A percentile compares a stretch with the other conserved stretches of the same genome.
These are phyloP conservation scores for Porphyrellus cyaneotinctus DNA, from an alignment of 768 basidiomycete genomes.

Conservation along the genomic window DNA sequence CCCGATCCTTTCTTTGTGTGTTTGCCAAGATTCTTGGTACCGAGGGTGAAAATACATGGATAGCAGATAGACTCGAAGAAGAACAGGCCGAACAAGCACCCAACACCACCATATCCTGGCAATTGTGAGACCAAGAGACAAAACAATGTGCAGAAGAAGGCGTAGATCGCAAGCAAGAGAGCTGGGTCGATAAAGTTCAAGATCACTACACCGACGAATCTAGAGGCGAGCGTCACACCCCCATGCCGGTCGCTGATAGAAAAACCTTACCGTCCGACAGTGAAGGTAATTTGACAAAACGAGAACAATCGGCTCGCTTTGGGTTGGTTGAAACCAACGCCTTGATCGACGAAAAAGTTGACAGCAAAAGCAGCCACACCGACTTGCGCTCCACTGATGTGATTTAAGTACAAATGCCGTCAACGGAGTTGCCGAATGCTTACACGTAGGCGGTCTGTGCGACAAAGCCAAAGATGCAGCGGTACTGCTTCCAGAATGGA, in stretches of 20 bases:
- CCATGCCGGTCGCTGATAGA: background rate
- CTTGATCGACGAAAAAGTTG: slow-evolving; percentile 66
- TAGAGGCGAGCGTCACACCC: slow-evolving; percentile 25
- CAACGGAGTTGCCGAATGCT: slow-evolving; percentile 17
- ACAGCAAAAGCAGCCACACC: slow-evolving; percentile 64
- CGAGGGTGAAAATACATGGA: slow-evolving; percentile 64
- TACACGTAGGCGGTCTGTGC: slow-evolving; percentile 68
- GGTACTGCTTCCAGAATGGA: slow-evolving; percentile 66
- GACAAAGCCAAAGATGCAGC: slow-evolving; percentile 67
- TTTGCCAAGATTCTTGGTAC: slow-evolving; percentile 58
- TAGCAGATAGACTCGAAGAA: slow-evolving; percentile 78
- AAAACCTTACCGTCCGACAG: slow-evolving; percentile 47
- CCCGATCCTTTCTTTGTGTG: slow-evolving; percentile 61
- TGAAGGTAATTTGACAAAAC: slow-evolving; percentile 68
- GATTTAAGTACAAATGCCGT: background rate
- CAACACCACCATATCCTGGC: slow-evolving; percentile 52
- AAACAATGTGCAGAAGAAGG: slow-evolving; percentile 48
- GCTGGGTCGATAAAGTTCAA: slow-evolving; percentile 65
- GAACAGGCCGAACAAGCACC: slow-evolving; percentile 60
- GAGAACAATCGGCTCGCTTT: slow-evolving; percentile 64
- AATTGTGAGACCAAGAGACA: slow-evolving; percentile 47
- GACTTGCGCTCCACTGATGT: slow-evolving; percentile 55
- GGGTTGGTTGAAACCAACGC: slow-evolving; percentile 47
- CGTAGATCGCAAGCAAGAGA: slow-evolving; percentile 53
- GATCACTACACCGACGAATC: slow-evolving; percentile 58